Evolutionary conservation across 306 rosid species (phyloP).

Genomic region (Malus orientalis): DNA sequence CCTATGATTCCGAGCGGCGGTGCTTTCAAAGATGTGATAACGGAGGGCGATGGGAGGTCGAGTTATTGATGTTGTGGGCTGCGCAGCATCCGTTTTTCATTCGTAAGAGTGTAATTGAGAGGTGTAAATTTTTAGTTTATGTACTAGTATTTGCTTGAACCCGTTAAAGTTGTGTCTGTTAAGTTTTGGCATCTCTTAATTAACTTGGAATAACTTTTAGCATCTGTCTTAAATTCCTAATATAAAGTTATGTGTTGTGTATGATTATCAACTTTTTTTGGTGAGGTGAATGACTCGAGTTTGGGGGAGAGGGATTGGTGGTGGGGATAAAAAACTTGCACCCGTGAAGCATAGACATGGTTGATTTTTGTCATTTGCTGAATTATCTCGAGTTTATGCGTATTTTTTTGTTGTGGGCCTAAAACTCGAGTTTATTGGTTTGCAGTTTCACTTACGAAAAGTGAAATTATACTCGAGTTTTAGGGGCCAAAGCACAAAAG

Average conservation of each 20-base stretch:
- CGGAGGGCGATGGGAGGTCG: slow-evolving; percentile 79
- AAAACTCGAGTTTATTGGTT: too few species aligned
- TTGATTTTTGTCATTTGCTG: too few species aligned
- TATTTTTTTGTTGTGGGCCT: too few species aligned
- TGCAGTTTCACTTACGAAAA: too few species aligned
- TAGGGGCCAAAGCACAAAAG: too few species aligned
- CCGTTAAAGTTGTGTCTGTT: not conserved
- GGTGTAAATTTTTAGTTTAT: not conserved
- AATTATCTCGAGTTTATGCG: too few species aligned
- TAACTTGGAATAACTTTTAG: not conserved
- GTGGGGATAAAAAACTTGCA: too few species aligned
- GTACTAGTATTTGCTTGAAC: not conserved
- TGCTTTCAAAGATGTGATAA: slow-evolving; percentile 78
- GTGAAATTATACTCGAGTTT: too few species aligned
- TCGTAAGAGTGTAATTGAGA: slow-evolving; percentile 12
- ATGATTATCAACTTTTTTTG: not conserved
- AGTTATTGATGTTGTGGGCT: slow-evolving; percentile 22
- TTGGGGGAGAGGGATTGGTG: too few species aligned
- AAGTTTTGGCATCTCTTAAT: not conserved
- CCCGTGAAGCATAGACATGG: too few species aligned
- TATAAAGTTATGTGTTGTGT: not conserved
- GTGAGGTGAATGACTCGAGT: not conserved
- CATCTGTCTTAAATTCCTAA: not conserved
- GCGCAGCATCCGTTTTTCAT: not conserved
- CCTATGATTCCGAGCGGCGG: slow-evolving; percentile 95